A percentile compares a stretch with the other conserved stretches of the same genome.
Conservation (phyloP, 139 green algal genomes). For the Chlamydomonas sp. region DNA sequence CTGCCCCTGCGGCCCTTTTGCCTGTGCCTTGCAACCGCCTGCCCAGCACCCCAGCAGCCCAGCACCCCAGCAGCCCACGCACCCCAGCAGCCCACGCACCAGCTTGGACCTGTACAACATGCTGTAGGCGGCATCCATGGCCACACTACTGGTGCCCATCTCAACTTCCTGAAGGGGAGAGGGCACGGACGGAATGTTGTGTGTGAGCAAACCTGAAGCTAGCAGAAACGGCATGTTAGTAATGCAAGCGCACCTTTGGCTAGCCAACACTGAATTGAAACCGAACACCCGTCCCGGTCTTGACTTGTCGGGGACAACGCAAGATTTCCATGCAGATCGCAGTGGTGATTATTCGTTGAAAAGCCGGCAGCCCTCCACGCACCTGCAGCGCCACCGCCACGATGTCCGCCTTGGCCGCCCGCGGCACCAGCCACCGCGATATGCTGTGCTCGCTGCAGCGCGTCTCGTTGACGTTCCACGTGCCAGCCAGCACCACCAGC, state of each 20-base stretch:
- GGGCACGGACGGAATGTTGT: not conserved
- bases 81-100: not conserved
- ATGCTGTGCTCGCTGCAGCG: constrained; percentile 49
- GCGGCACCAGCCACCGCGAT: constrained; percentile 60
- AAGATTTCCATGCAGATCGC: too few relatives aligned
- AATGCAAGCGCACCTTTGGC: too few relatives aligned
- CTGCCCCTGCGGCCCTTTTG: too few relatives aligned
- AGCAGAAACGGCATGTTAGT: not conserved
- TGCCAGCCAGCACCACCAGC: constrained; percentile 75
- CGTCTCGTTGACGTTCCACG: constrained; percentile 90
- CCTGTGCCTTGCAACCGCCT: too few relatives aligned
- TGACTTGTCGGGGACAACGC: too few relatives aligned
- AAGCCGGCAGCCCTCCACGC: not conserved
- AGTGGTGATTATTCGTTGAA: not conserved
- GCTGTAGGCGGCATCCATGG: constrained; percentile 40
- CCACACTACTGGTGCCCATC: constrained; percentile 81
- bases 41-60: not conserved
- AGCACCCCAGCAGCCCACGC: not conserved
- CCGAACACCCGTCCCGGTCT: too few relatives aligned
- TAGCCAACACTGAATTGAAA: too few relatives aligned
- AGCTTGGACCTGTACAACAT: constrained; percentile 44
- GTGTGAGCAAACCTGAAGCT: not conserved
- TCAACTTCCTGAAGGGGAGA: constrained; percentile 79
- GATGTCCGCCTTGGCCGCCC: constrained; percentile 51
- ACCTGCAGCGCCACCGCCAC: constrained; percentile 78